Evolutionary conservation across 768 basidiomycete genomes (phyloP), one percentile per base, ranked within the genome.

Genomic region (Macrolepiota albuminosa): DNA sequence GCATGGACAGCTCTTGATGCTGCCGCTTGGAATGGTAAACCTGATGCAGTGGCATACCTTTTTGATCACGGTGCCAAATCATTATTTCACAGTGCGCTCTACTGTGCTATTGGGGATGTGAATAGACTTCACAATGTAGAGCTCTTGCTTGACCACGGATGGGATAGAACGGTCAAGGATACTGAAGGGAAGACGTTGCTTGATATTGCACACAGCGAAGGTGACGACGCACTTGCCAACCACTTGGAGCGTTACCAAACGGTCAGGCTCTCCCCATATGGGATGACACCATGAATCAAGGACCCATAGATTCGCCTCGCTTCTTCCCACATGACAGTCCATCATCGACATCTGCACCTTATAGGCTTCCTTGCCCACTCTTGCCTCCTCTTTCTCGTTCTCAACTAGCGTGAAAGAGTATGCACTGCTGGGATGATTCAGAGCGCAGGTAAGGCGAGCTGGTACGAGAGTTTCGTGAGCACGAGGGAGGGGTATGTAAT

Each of bases 401-500:
- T 52, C 46, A 3, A 16, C 46, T 5, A 47, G 16, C 3, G 40
- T 21, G 5, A 34, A 29, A 45, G 11, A 42, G 21, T 7, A 24
- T 55, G 8, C 29, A 31, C n/a, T 42, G 54, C 21, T 55, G 54
- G 54, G 54, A 55, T 8, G 42, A 33, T 18, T n/a, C 16, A 6
- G 42, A 43, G n/a, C 54, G 54, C 21, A 10, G 42, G 31, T 14
- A 16, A 31, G 18, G 31, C 2, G 54, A 56, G 21, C 33, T 45
- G 7, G 81, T 88, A n/a, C 76, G 83, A 21, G 54, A 77, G 88
- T 48, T 89, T 97, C 64, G 83, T 81, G 2, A 76, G 81, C 18
- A 88, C 92, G 1, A 80, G 88, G 29, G 93, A 95, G 66, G 83
- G 83, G 7, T 98, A 95, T 69, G 86, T 87, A 78, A 97, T 71